Conservation (phyloP, 208 protist genomes). For the Porcisia hertigi region DNA sequence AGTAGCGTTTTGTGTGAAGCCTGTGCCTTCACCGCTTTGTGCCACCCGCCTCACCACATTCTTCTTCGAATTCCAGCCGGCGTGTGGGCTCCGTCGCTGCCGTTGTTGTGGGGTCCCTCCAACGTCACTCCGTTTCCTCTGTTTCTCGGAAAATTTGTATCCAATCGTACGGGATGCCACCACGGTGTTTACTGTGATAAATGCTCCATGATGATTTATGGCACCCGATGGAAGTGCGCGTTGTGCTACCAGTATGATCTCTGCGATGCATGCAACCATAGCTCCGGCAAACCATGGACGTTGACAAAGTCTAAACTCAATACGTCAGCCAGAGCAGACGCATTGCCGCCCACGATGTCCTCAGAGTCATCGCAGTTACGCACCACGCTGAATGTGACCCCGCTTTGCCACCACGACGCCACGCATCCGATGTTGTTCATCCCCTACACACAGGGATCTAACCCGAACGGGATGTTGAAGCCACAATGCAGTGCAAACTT, state of each 20-base stretch:
- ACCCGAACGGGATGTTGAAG: constrained; percentile 34
- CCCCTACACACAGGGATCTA: constrained; percentile 29
- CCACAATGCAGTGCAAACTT: constrained; percentile 13
- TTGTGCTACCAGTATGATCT: constrained; percentile 83
- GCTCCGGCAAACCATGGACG: background rate
- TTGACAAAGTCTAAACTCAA: background rate
- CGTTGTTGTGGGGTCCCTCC: constrained; percentile 78
- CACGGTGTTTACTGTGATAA: constrained; percentile 75
- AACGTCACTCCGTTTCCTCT: constrained; percentile 64
- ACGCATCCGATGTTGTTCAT: constrained; percentile 64
- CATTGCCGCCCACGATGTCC: background rate
- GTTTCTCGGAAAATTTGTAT: constrained; percentile 45
- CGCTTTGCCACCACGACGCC: constrained; percentile 14
- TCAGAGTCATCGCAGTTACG: background rate
- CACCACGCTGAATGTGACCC: background rate
- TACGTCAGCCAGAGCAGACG: background rate
- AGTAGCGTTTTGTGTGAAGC: constrained; percentile 25
- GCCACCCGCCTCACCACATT: constrained; percentile 67
- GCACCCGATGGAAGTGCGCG: constrained; percentile 82
- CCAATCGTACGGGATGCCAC: constrained; percentile 47
- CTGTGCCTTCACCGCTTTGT: constrained; percentile 24
- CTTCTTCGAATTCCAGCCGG: constrained; percentile 57
- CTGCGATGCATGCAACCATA: constrained; percentile 53
- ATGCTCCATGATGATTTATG: constrained; percentile 58
- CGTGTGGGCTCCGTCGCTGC: constrained; percentile 19